Percentiles rank a stretch among this genome's conserved stretches.
Conservation (phyloP, 2,329 filamentous ascomycete genomes). For the Zasmidium cellare region DNA sequence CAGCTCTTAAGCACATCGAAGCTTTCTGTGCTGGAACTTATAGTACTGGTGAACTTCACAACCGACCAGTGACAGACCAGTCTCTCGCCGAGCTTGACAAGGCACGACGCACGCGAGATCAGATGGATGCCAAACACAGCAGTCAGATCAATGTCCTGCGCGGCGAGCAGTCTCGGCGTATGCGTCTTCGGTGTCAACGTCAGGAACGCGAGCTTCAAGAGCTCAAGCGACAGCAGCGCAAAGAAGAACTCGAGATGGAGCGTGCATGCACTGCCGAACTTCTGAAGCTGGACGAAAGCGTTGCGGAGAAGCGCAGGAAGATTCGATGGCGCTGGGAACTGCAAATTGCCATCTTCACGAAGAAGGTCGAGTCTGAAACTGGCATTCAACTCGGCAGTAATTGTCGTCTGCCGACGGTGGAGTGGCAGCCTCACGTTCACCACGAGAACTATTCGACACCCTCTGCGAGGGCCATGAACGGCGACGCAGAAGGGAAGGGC, state of each 20-base stretch:
- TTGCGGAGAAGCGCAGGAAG: constrained; percentile 35
- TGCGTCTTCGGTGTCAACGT: constrained; percentile 37
- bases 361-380: constrained; percentile 25
- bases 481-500: background rate
- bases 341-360: constrained; percentile 40
- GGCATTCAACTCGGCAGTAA: constrained; percentile 3
- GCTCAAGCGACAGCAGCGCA: constrained; percentile 35
- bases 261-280: constrained; percentile 25
- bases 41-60: constrained; percentile 31
- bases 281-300: constrained; percentile 24
- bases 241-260: constrained; percentile 37
- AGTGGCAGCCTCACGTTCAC: constrained; percentile 10
- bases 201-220: constrained; percentile 43
- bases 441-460: background rate
- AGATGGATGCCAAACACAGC: constrained; percentile 44
- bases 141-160: constrained; percentile 50
- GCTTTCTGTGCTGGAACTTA: constrained; percentile 46
- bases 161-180: constrained; percentile 44
- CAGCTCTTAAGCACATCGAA: constrained; percentile 50
- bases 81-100: constrained; percentile 46
- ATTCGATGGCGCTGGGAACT: constrained; percentile 41
- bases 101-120: constrained; percentile 38
- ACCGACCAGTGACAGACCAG: constrained; percentile 44
- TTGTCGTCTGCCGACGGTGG: constrained; percentile 14
- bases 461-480: background rate